A percentile compares a stretch with the other conserved stretches of the same genome.
These are phyloP conservation scores for Lichenothelia convexa DNA, from an alignment of 495 filamentous ascomycete genomes.

Conservation along the genomic window DNA sequence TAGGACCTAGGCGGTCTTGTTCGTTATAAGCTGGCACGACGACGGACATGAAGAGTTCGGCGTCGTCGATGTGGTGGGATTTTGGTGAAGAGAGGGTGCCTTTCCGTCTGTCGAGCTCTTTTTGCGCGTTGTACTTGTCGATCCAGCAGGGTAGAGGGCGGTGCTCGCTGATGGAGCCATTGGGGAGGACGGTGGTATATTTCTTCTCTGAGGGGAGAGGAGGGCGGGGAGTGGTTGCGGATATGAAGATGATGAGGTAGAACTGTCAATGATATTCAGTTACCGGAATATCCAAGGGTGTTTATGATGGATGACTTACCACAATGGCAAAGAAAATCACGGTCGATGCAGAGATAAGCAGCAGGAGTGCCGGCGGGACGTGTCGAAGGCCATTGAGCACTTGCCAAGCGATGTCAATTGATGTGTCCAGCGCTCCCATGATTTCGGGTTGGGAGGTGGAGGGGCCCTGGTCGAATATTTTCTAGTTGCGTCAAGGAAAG, in stretches of 20 bases:
- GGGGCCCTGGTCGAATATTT: too few relatives aligned
- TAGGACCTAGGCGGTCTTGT: conserved; percentile 56
- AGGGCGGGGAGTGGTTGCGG: conserved; percentile 65
- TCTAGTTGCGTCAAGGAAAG: too few relatives aligned
- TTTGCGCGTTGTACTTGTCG: conserved; percentile 42
- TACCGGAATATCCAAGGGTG: not conserved
- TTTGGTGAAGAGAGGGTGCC: conserved; percentile 22
- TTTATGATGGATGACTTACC: not conserved
- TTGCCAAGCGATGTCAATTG: too few relatives aligned
- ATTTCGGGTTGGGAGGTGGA: too few relatives aligned
- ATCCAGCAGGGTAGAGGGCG: conserved; percentile 69
- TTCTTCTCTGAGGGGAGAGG: conserved; percentile 63
- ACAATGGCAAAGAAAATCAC: conserved; percentile 1
- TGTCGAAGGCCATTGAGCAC: too few relatives aligned
- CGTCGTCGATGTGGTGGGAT: conserved; percentile 22
- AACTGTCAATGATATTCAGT: conserved; percentile 26
- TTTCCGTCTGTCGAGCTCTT: conserved; percentile 24
- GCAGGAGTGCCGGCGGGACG: not conserved
- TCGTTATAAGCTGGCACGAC: conserved; percentile 96
- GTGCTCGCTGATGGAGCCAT: conserved; percentile 38
- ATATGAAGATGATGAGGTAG: conserved; percentile 48
- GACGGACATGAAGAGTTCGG: conserved; percentile 58
- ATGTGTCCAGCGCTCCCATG: too few relatives aligned
- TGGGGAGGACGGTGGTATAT: conserved; percentile 55
- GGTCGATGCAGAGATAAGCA: not conserved